Conservation (phyloP, 2,329 filamentous ascomycete species). For the Madurella fahalii region DNA sequence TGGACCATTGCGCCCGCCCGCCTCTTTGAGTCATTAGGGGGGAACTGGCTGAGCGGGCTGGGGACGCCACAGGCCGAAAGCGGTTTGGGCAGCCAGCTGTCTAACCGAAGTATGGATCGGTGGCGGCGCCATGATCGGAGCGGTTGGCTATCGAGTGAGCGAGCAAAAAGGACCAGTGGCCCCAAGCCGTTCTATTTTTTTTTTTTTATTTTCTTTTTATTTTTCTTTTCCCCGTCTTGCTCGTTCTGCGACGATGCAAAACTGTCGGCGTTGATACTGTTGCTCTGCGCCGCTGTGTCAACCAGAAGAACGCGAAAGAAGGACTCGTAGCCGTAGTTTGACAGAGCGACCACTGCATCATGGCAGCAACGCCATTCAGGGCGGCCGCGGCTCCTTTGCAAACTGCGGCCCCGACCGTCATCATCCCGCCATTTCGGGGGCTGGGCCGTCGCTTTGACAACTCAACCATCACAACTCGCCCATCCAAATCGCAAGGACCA, state of each 20-base stretch:
- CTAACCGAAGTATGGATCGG: not conserved
- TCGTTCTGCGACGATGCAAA: not conserved
- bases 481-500: not conserved
- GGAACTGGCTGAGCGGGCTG: not conserved
- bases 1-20: not conserved
- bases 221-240: not conserved
- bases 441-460: conserved; percentile 7
- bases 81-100: not conserved
- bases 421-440: not conserved
- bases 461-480: not conserved
- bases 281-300: not conserved
- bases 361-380: not conserved
- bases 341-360: not conserved
- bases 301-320: not conserved
- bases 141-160: no score
- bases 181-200: not conserved
- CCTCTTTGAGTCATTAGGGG: not conserved
- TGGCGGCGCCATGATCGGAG: not conserved
- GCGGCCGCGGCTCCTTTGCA: not conserved
- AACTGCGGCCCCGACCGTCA: not conserved
- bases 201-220: not conserved
- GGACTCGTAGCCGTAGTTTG: not conserved
- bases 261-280: not conserved
- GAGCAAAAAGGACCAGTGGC: not conserved
- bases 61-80: not conserved